Evolutionary conservation across 495 filamentous ascomycete species (phyloP), one percentile per base, ranked within the genome.

Genomic region (Tuber aestivum): DNA sequence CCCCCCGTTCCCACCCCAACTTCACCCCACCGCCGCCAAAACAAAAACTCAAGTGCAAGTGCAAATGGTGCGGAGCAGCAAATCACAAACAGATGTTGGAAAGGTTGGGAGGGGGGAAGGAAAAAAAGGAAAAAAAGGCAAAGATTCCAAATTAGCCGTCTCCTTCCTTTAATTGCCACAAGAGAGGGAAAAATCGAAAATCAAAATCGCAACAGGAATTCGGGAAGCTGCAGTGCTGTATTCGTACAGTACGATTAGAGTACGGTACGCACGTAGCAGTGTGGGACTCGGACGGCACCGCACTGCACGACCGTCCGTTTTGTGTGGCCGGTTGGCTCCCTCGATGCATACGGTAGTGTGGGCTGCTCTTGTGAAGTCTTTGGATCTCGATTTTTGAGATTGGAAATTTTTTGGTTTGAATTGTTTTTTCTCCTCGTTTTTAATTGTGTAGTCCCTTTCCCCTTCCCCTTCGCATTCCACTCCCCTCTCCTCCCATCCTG

Each of bases 91-190:
- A 35, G 27, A 35, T 27, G 50, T 27, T 8, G 2, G 50, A n/a
- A n/a, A 56, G 8, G 23, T 56, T 56, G 21, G 18, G 44, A 7
- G 18, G 44, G 7, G 37, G 32, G 41, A n/a, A 44, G 38, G 45
- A 72, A 69, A 40, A 44, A 21, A 61, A 79, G 14, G 71, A 56
- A 70, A 72, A 74, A 82, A 83, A 83, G 81, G 81, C 81, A 82
- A 84, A 75, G 84, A 85, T 82, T 86, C 84, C 83, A 84, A 84
- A 83, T 82, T 83, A 83, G 82, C 80, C 83, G 84, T 84, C 45
- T 50, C 45, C 7, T 50, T n/a, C 45, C 45, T 50, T 50, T 50
- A 0, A 18, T 18, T 45, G 42, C 42, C 42, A 45, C 42, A 3
- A 20, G 42, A 20, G 42, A 18, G 42, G 18, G 14, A 18, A 44